Evolutionary conservation across 2,329 filamentous ascomycete genomes (phyloP).

Genomic region (Pseudogymnoascus verrucosus): DNA sequence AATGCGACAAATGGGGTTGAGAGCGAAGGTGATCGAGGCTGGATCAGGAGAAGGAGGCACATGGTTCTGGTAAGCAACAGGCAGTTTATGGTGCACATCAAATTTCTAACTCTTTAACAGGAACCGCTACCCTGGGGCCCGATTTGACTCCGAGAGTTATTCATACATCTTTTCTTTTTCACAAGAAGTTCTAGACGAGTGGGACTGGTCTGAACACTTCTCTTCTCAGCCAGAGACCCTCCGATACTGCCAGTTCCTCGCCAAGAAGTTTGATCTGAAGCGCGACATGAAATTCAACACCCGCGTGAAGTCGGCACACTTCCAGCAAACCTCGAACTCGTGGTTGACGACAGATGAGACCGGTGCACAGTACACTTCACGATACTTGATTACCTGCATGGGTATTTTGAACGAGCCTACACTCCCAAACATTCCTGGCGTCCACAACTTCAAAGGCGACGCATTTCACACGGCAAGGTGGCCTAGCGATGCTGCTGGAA

Average conservation of each 20-base stretch:
- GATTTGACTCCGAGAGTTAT: constrained; percentile 39
- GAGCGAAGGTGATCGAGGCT: constrained; percentile 33
- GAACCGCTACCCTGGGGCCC: constrained; percentile 36
- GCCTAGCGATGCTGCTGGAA: constrained; percentile 3
- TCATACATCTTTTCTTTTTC: constrained; percentile 31
- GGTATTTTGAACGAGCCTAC: constrained; percentile 10
- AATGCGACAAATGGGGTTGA: constrained; percentile 32
- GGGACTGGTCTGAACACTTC: constrained; percentile 35
- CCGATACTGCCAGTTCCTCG: constrained; percentile 39
- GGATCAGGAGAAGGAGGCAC: constrained; percentile 36
- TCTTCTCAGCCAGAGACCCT: constrained; percentile 33
- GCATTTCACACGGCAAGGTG: constrained; percentile 11
- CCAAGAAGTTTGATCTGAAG: constrained; percentile 34
- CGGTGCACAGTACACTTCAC: constrained; percentile 9
- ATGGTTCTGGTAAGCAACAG: constrained; percentile 33
- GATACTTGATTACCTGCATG: constrained; percentile 11
- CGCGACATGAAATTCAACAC: constrained; percentile 34
- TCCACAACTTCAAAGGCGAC: constrained; percentile 11
- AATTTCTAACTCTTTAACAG: not conserved
- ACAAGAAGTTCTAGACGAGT: constrained; percentile 35
- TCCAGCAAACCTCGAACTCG: constrained; percentile 32
- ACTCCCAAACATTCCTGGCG: constrained; percentile 10
- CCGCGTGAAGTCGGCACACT: constrained; percentile 31
- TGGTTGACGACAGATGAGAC: constrained; percentile 29
- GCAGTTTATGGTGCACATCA: not conserved